Conservation (phyloP, 148 eudicot genomes). For the Limonium bicolor region DNA sequence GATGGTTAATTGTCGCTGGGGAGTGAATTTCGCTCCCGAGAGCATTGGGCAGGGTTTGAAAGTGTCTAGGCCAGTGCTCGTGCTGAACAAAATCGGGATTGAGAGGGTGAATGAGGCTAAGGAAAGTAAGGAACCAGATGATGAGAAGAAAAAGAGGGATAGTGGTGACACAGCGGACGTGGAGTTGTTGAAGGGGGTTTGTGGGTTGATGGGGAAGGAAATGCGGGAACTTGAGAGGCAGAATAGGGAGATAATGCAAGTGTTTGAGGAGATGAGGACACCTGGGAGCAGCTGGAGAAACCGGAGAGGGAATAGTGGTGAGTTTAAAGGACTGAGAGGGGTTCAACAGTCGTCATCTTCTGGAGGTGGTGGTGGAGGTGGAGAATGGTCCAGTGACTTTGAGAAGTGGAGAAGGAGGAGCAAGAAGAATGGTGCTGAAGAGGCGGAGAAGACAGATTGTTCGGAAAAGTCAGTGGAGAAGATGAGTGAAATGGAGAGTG, state of each 20-base stretch:
- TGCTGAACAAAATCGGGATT: slow-evolving; percentile 63
- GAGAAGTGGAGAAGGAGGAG: slow-evolving; percentile 74
- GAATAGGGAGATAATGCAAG: slow-evolving; percentile 47
- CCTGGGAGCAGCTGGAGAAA: slow-evolving; percentile 8
- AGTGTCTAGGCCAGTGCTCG: slow-evolving; percentile 32
- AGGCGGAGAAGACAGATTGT: slow-evolving; percentile 20
- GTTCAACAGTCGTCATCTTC: slow-evolving; percentile 7
- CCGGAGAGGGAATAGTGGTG: slow-evolving; percentile 20
- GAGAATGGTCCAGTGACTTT: slow-evolving; percentile 28
- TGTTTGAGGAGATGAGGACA: slow-evolving; percentile 36
- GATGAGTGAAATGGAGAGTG: slow-evolving; percentile 52
- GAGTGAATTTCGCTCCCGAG: slow-evolving; percentile 25
- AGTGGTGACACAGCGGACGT: slow-evolving; percentile 16
- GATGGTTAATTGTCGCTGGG: slow-evolving; percentile 33
- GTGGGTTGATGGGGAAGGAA: slow-evolving; percentile 55
- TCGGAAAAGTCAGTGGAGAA: slow-evolving; percentile 15
- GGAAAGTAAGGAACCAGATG: slow-evolving; percentile 16
- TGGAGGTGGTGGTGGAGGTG: neutral
- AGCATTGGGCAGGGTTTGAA: slow-evolving; percentile 6
- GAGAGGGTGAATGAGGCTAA: slow-evolving; percentile 64
- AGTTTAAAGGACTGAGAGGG: slow-evolving; percentile 10
- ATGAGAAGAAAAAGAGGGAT: slow-evolving; percentile 9
- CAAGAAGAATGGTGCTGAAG: slow-evolving; percentile 23
- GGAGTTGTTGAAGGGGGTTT: slow-evolving; percentile 62
- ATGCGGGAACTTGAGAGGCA: slow-evolving; percentile 46